Conservation (phyloP, 305 asterid genomes). For the Solanum aculeatissimum region DNA sequence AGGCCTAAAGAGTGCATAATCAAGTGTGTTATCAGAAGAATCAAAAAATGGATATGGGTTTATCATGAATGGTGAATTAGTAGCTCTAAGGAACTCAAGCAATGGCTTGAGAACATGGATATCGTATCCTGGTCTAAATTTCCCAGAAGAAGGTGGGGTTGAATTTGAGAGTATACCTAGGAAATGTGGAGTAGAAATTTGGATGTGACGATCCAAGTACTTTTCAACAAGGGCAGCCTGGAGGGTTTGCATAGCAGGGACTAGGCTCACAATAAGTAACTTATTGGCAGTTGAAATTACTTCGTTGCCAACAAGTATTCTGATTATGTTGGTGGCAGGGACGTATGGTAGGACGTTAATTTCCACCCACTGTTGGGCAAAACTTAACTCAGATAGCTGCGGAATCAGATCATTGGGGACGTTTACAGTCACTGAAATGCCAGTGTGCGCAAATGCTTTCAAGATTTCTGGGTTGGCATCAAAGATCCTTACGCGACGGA, state of each 20-base stretch:
- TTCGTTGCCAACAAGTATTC: slow-evolving; percentile 63
- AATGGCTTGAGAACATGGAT: slow-evolving; percentile 48
- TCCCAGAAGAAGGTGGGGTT: slow-evolving; percentile 53
- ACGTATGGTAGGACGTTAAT: slow-evolving; percentile 29
- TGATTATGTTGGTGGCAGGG: slow-evolving; percentile 35
- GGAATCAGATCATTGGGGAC: slow-evolving; percentile 47
- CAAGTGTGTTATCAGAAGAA: slow-evolving; percentile 29
- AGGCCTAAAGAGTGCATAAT: slow-evolving; percentile 53
- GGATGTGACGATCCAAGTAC: slow-evolving; percentile 24
- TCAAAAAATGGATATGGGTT: slow-evolving; percentile 71
- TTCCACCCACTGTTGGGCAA: slow-evolving; percentile 46
- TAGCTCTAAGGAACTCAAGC: slow-evolving; percentile 40
- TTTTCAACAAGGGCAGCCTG: slow-evolving; percentile 34
- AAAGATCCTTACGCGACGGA: slow-evolving; percentile 48
- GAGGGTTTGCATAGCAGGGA: slow-evolving; percentile 59
- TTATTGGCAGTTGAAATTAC: slow-evolving; percentile 46
- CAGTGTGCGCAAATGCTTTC: slow-evolving; percentile 50
- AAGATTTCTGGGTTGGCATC: slow-evolving; percentile 45
- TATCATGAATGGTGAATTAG: slow-evolving; percentile 54
- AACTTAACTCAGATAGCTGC: slow-evolving; percentile 17
- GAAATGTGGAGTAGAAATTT: slow-evolving; percentile 66
- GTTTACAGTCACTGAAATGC: slow-evolving; percentile 39
- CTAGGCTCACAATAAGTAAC: slow-evolving; percentile 29
- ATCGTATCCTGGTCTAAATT: slow-evolving; percentile 51
- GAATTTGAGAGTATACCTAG: slow-evolving; percentile 50